Evolutionary conservation across 768 basidiomycete species (phyloP), one percentile per base, ranked within the genome.

Genomic region (Lactifluus subvellereus): DNA sequence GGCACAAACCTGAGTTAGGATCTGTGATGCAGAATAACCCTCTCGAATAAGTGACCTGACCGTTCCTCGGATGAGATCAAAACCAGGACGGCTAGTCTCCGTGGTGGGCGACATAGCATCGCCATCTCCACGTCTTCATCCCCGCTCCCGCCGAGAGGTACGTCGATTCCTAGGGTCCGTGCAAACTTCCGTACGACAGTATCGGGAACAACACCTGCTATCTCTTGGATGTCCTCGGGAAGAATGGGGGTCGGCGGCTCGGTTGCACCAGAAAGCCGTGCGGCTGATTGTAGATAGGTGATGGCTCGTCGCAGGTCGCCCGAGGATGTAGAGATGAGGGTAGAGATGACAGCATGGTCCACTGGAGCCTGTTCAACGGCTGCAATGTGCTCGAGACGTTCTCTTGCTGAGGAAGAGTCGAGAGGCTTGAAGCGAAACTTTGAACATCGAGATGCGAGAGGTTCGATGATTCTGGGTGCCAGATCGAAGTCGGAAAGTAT

Each of bases 341-440:
- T 76, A 45, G 83, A 75, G 59, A 96, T 79, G 33, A 92, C 90
- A 14, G 80, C 74, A 4, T 78, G 71, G 42, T 78, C 71, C 54
- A 90, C 74, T 33, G 77, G 61, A 52, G 98, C 80, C 38, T 82
- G 75, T 75, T 99, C 97, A 35, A 82, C 78, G 37, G 79, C 70
- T 0, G 94, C 93, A 57, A 99, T 96, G 70, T 91, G 81, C 49
- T 83, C 77, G 8, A 99, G 80, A 55, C 97, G 84, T 14, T 80
- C 73, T 45, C 84, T 80, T 5, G 94, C 87, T 8, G 94, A 94
- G 14, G 78, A 73, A 16, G 85, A 76, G 72, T 95, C 94, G 30
- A 99, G 81, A 2, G 97, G 92, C 11, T 91, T 93, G 77, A 99
- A 99, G 45, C 97, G 88, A 76, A 99, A 99, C 77, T 99, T 99